Evolutionary conservation across 225 moss, liverwort and hornwort genomes (phyloP).

Genomic region (Physcomitrium patens): DNA sequence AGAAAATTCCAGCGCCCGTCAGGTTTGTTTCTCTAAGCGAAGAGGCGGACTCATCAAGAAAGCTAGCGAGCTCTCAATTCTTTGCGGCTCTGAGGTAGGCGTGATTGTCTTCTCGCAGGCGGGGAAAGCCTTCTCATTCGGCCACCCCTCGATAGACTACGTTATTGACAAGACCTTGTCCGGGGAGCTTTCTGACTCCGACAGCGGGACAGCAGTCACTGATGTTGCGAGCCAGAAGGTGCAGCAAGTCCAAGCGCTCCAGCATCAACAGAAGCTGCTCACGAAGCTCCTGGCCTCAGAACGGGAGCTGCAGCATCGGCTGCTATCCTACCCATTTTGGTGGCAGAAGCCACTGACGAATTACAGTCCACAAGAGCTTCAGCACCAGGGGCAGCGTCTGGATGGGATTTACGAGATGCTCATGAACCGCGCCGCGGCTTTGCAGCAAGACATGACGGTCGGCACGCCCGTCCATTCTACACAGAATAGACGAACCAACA

Average conservation of each 20-base stretch:
- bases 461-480: background rate
- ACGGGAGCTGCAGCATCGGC: conserved; percentile 44
- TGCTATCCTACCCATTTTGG: conserved; percentile 44
- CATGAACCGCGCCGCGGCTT: conserved; percentile 18
- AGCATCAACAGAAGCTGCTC: conserved; percentile 53
- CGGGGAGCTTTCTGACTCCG: conserved; percentile 31
- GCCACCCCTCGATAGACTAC: conserved; percentile 60
- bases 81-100: conserved; percentile 61
- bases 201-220: conserved; percentile 22
- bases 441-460: conserved; percentile 31
- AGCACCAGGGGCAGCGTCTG: conserved; percentile 38
- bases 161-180: conserved; percentile 54
- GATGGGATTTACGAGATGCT: conserved; percentile 42
- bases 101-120: conserved; percentile 66
- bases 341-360: conserved; percentile 46
- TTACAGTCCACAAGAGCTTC: conserved; percentile 38
- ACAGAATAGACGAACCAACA: conserved; percentile 4
- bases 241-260: conserved; percentile 55
- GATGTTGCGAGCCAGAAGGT: conserved; percentile 46
- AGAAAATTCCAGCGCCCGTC: conserved; percentile 61
- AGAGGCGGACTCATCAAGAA: conserved; percentile 63
- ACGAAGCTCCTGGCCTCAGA: conserved; percentile 28
- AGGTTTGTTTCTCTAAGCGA: conserved; percentile 66
- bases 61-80: conserved; percentile 59
- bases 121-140: conserved; percentile 64